Evolutionary conservation across 2,329 filamentous ascomycete species (phyloP), one percentile per base, ranked within the genome.

Genomic region (Aspergillus calidoustus): DNA sequence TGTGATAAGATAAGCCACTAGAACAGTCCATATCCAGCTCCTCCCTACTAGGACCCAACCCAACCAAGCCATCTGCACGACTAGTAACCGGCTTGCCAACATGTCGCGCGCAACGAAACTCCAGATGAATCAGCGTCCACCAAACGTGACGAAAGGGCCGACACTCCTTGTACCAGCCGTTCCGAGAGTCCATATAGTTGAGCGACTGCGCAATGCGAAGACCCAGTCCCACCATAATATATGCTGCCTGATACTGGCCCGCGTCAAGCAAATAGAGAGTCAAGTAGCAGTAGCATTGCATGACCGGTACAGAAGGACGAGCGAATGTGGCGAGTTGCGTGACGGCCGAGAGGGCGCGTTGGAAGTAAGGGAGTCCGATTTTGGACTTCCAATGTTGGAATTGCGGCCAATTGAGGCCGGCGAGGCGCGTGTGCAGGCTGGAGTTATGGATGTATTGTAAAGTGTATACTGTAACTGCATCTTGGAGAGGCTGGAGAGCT

Each of bases 201-300:
- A 63, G 56, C 0, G 66, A 68, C 48, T 66, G 66, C n/a, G 66
- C 63, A 25, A 67, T 67, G 11, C 69, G 64, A 9, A 70, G 56
- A 17, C 60, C 67, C 4, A 70, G 52, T 1, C 69, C 68, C 3
- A 69, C 64, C 50, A 71, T 62, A 44, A 69, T 70, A 51, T 71
- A 68, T 8, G 68, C 68, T 6, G 68, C 64, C 30, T 64, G 61
- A 17, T 67, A 61, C 30, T 69, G 62, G 1, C 63, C 63, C 1
- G 59, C 54, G 50, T 69, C 63, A 4, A 71, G 61, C 8, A 71
- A 61, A 49, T 67, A 71, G 17, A 68, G 46, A 1, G 63, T 57
- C 60, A 71, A 62, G 31, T 68, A 60, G 50, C 65, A 67, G 43
- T 67, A 67, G 54, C 66, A 66, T 60, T 68, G 65, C 34, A 69